phyloP scores from a whole-genome alignment of 1,284 basidiomycete species.

The Crepidotus sp. region DNA sequence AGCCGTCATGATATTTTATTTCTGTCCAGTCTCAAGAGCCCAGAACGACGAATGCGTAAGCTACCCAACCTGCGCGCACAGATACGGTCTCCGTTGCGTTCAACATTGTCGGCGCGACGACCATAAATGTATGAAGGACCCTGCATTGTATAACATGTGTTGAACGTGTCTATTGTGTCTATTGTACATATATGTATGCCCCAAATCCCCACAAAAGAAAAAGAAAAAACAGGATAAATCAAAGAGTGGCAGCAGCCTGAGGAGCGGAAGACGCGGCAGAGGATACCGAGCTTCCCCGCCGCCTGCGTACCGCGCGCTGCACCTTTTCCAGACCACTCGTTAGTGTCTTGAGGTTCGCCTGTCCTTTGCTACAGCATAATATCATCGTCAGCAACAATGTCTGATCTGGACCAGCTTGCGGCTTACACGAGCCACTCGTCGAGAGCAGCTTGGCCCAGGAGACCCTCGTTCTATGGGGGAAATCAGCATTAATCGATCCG shows the following conservation, averaged over 20 bases:
- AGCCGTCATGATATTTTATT: conserved; percentile 3
- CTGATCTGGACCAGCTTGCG: neutral
- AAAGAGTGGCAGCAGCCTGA: neutral
- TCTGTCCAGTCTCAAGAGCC: too few species aligned
- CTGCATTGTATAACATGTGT: too few species aligned
- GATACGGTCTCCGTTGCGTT: too few species aligned
- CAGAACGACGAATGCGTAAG: too few species aligned
- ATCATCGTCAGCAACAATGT: neutral
- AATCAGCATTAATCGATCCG: neutral
- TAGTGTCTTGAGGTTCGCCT: conserved; percentile 7
- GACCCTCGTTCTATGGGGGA: neutral
- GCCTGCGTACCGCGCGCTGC: conserved; percentile 1
- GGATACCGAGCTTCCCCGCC: conserved; percentile 1
- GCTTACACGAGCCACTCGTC: conserved; percentile 10
- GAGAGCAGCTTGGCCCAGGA: conserved; percentile 6
- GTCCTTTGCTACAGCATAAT: conserved; percentile 3
- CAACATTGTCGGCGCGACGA: too few species aligned
- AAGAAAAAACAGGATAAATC: neutral
- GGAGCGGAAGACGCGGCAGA: neutral
- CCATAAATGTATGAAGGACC: too few species aligned
- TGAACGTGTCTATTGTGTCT: too few species aligned
- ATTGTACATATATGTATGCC: neutral
- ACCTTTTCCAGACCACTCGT: conserved; percentile 6
- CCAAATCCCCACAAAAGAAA: neutral
- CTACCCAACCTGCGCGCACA: too few species aligned